phyloP scores from a whole-genome alignment of 2,329 filamentous ascomycete genomes.

The Trichoderma koningiopsis region DNA sequence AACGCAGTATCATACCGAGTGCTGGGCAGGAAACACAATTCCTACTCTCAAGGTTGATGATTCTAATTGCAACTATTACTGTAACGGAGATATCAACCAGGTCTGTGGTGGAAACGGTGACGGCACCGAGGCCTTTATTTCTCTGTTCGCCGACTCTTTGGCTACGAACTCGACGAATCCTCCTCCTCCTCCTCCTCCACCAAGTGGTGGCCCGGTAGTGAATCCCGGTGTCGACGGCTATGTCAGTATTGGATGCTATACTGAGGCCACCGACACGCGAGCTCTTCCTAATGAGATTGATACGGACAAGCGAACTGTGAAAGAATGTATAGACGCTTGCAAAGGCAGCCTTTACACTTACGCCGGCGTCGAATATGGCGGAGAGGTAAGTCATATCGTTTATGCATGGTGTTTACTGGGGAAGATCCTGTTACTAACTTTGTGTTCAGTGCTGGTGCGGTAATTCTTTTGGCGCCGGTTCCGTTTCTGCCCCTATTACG shows the following conservation, averaged over 20 bases:
- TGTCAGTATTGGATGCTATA: slow-evolving; percentile 43
- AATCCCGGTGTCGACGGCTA: slow-evolving; percentile 45
- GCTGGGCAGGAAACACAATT: slow-evolving; percentile 56
- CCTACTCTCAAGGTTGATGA: slow-evolving; percentile 49
- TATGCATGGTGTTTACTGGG: fast-evolving
- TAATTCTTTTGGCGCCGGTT: slow-evolving; percentile 34
- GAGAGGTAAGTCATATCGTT: slow-evolving; percentile 31
- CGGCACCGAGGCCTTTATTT: slow-evolving; percentile 45
- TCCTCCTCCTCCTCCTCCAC: slow-evolving; percentile 29
- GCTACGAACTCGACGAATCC: slow-evolving; percentile 27
- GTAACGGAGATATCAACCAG: slow-evolving; percentile 51
- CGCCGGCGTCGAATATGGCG: slow-evolving; percentile 45
- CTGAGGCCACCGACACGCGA: slow-evolving; percentile 38
- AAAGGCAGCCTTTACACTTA: slow-evolving; percentile 36
- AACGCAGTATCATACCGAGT: slow-evolving; percentile 54
- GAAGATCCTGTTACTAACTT: slow-evolving; percentile 24
- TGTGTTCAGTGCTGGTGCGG: slow-evolving; percentile 42
- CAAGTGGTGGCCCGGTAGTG: slow-evolving; percentile 33
- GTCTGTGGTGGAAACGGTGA: slow-evolving; percentile 56
- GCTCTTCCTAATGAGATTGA: slow-evolving; percentile 37
- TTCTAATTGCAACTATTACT: slow-evolving; percentile 54
- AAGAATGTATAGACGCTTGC: slow-evolving; percentile 40
- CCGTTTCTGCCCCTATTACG: slow-evolving; percentile 35
- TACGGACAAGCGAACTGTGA: slow-evolving; percentile 37
- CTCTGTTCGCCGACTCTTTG: slow-evolving; percentile 48